Base-by-base conservation (phyloP, 1,284 basidiomycete species). In the Ceratobasidium sp. region DNA sequence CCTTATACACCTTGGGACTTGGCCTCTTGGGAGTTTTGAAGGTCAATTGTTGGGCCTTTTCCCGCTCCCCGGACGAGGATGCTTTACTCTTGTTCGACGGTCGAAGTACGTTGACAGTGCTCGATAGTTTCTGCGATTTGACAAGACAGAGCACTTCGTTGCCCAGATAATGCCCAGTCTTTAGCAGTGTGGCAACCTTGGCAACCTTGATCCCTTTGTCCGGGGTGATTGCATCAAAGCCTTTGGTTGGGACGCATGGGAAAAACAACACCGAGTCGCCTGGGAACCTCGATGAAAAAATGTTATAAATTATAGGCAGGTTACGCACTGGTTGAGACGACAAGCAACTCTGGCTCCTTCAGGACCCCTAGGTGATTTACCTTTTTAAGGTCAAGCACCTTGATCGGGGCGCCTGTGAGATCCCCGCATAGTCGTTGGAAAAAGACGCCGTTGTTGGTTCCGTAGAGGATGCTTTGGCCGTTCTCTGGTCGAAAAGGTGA, bases 291-390 rank as follows among this genome's bases (percentile, higher is more conserved):
- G 23, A 75, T 77, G 74, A 77, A 78, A 66, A 38, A 18, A 78
- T 48, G 20, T 35, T 52, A 38, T 14, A 65, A 27, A 68, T 70
- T 14, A n/a, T 35, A n/a, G 16, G 3, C 7, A 18, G 2, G 14
- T 33, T n/a, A 83, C 89, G 50, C 78, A 93, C 95, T 95, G n/a
- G 96, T 95, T 38, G 99, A 90, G 10, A 99, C 97, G 73, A 99
- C 94, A 77, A 99, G 88, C 8, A 99, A 90, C 83, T 98, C 95
- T 83, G 97, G 97, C 79, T 98, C 96, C 83, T 99, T 97, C 68
- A 99, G 88, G 2, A 99, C 93, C 81, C 99, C 98, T 14, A 99
- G 93, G 86, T 99, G 98, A 0, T 93, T 91, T n/a, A 99, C 97
- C 81, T 97, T 96, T 59, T 94, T 88, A n/a, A 99, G 86, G 27